Base-by-base conservation (phyloP, 495 filamentous ascomycete species). In the Friedmanniomyces endolithicus region DNA sequence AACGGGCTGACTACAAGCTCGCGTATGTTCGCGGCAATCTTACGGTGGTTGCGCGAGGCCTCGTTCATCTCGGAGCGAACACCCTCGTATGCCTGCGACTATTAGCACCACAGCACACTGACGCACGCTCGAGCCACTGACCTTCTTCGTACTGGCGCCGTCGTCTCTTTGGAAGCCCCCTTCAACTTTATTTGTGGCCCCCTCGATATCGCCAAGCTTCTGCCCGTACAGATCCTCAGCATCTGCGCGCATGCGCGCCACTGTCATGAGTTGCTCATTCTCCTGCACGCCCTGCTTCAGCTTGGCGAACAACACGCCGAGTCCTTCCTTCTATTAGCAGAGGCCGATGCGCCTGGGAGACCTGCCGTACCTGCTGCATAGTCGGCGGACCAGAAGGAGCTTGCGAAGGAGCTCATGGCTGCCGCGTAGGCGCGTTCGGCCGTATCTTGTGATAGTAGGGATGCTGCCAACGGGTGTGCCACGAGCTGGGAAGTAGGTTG, bases 231-330 rank as follows among this genome's bases (percentile, higher is more conserved):
- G 61, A 40, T 97, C 92, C 65, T 99, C 92, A 34, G 92, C 88
- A 64, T 97, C 92, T 59, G 92, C 92, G 71, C 92, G 87, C 86
- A 97, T 80, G 33, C 86, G 85, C 24, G 92, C 89, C 62, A 99
- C 79, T 19, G 83, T 88, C 47, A 97, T 70, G 45, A 99, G 75
- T 70, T 99, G 92, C 69, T 88, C 86, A 65, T 99, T 94, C 71
- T 97, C 94, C 64, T 88, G 78, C 40, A 88, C 83, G 50, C 92
- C 94, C 67, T 99, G 92, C 70, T 96, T 90, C 44, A 99, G 82
- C 72, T 99, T 99, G 64, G 80, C 85, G 64, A 97, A 99, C 56
- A 99, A 80, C 41, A 99, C 90, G 39, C 90, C 92, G 54, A 99
- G 80, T 34, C 92, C 85, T 87, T 49, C 33, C 8, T 33, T 16